Base-by-base conservation (phyloP, 768 basidiomycete genomes). In the Termitomyces heimii region DNA sequence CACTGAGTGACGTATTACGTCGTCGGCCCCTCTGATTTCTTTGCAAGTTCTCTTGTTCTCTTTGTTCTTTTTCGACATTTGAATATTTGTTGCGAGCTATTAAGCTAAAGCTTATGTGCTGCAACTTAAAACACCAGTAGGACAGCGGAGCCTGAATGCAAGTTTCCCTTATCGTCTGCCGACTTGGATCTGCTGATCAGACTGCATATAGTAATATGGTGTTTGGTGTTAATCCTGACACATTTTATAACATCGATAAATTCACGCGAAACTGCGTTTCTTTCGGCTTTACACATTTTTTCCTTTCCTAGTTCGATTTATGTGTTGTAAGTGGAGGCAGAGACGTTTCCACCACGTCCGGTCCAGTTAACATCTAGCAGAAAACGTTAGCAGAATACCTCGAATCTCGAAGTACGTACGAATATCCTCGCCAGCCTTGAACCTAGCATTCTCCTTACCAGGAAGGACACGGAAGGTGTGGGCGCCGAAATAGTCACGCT, bases 401-500 rank as follows among this genome's bases (percentile, higher is more conserved):
- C 46, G 59, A 28, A 14, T 28, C 24, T n/a, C 5, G 62, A 35
- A 32, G 42, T 22, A 84, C 92, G 66, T 71, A 93, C 91, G 92
- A 71, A 98, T 94, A 70, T 96, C 92, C 74, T 91, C 76, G 69
- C 84, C 88, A 57, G 82, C 66, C 75, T 85, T 83, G 75, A 96
- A 86, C 68, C 76, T 85, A 50, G 79, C 80, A 73, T 92, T 96
- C 75, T 94, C 94, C 76, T 90, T 89, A 54, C 95, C 94, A 55
- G 94, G 88, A 37, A 93, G 78, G 57, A 98, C 94, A 54, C 86
- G 83, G 92, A 97, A 98, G 55, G 96, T 98, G 80, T 98, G 96
- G 44, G 95, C 92, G 74, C 97, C 96, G 72, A 99, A 99, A 84
- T 95, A 99, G 70, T 99, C 96, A 71, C 96, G 93, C 87, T 89